Percentiles rank a stretch among this genome's conserved stretches.
Evolutionary conservation across 2,329 filamentous ascomycete species (phyloP).

Genomic region (Trichophyton equinum): DNA sequence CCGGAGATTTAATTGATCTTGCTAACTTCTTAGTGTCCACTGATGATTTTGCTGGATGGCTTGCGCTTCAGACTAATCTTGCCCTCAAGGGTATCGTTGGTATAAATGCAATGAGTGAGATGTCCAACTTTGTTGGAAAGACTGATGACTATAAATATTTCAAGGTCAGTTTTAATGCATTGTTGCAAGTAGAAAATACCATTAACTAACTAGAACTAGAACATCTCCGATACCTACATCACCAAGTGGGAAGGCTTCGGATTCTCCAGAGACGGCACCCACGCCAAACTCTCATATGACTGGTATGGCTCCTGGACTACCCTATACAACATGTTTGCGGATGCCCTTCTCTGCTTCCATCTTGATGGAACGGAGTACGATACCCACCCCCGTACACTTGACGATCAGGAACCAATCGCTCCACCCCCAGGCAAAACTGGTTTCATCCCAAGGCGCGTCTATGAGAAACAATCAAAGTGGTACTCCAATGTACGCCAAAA

Average conservation of each 20-base stretch:
- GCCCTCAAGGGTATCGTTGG: conserved; percentile 76
- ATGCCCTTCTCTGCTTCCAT: conserved; percentile 71
- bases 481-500: conserved; percentile 66
- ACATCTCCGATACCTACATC: conserved; percentile 55
- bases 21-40: conserved; percentile 49
- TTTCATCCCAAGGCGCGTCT: conserved; percentile 64
- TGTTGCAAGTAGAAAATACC: conserved; percentile 5
- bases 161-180: conserved; percentile 26
- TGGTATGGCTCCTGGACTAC: conserved; percentile 73
- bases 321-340: conserved; percentile 73
- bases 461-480: conserved; percentile 68
- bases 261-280: conserved; percentile 55
- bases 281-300: conserved; percentile 69
- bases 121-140: conserved; percentile 51
- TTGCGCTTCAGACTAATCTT: conserved; percentile 68
- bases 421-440: conserved; percentile 27
- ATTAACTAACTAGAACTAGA: conserved; percentile 19
- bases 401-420: conserved; percentile 18
- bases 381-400: conserved; percentile 6
- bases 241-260: conserved; percentile 58
- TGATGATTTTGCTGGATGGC: conserved; percentile 70
- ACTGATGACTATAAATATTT: conserved; percentile 46
- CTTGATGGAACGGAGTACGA: conserved; percentile 34
- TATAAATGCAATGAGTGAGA: conserved; percentile 62
- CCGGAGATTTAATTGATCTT: not conserved